Percentiles rank a stretch among this genome's conserved stretches.
phyloP scores from a whole-genome alignment of 1,284 basidiomycete species.

The Sparassis latifolia region DNA sequence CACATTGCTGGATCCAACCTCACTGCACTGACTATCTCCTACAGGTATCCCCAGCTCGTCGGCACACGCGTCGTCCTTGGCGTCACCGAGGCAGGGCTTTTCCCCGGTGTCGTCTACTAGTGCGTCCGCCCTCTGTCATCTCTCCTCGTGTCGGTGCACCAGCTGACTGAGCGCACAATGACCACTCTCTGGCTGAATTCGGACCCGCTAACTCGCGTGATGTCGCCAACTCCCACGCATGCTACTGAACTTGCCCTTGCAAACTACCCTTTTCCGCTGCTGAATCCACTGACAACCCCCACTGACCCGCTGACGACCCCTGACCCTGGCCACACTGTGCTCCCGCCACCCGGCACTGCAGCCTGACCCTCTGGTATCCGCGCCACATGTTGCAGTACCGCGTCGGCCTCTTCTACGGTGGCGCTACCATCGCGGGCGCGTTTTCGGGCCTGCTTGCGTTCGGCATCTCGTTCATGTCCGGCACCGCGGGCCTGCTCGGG shows the following conservation, averaged over 20 bases:
- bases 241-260: too few species aligned
- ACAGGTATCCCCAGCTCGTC: conserved; percentile 55
- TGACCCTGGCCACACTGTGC: too few species aligned
- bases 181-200: too few species aligned
- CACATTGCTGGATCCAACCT: background rate
- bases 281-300: too few species aligned
- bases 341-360: conserved; percentile 1
- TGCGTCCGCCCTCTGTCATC: conserved; percentile 9
- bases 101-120: conserved; percentile 66
- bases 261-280: too few species aligned
- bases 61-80: conserved; percentile 56
- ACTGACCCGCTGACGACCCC: too few species aligned
- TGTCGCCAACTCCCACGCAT: too few species aligned
- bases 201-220: too few species aligned
- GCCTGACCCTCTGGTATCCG: conserved; percentile 29
- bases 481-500: conserved; percentile 30
- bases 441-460: conserved; percentile 36
- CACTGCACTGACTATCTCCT: conserved; percentile 1
- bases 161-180: too few species aligned
- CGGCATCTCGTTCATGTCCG: conserved; percentile 37
- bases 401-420: conserved; percentile 31
- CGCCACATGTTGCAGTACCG: conserved; percentile 28
- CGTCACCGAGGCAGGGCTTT: conserved; percentile 62
- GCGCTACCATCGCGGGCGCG: conserved; percentile 28
- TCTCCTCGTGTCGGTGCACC: too few species aligned